phyloP scores from a whole-genome alignment of 306 rosid species.

The Begonia peltatifolia region DNA sequence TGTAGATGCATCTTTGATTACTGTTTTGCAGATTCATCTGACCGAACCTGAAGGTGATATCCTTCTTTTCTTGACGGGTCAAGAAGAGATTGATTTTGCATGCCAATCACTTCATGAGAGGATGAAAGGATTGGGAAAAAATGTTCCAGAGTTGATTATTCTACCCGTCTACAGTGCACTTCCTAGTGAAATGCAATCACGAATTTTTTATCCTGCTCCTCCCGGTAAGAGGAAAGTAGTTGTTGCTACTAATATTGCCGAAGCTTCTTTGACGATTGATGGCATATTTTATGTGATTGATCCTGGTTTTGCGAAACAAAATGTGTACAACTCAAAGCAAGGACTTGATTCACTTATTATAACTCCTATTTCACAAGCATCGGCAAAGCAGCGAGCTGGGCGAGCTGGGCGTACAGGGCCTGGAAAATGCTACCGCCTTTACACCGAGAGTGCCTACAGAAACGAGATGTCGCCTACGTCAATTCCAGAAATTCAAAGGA shows the following conservation, averaged over 20 bases:
- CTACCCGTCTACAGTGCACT: slow-evolving; percentile 78
- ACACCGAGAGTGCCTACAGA: slow-evolving; percentile 67
- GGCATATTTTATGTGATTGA: slow-evolving; percentile 78
- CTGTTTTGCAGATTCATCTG: slow-evolving; percentile 74
- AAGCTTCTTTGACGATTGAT: slow-evolving; percentile 86
- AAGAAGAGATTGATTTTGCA: slow-evolving; percentile 84
- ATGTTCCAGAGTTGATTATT: slow-evolving; percentile 65
- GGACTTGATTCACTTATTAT: slow-evolving; percentile 73
- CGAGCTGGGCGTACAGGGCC: slow-evolving; percentile 90
- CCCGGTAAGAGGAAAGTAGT: slow-evolving; percentile 84
- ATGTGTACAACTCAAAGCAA: slow-evolving; percentile 70
- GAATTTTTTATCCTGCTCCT: slow-evolving; percentile 79
- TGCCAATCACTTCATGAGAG: slow-evolving; percentile 77
- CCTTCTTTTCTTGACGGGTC: slow-evolving; percentile 88
- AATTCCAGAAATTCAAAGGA: slow-evolving; percentile 69
- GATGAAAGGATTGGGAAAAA: slow-evolving; percentile 70
- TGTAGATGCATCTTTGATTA: slow-evolving; percentile 58
- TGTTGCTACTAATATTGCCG: slow-evolving; percentile 91
- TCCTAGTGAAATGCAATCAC: slow-evolving; percentile 80
- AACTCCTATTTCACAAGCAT: slow-evolving; percentile 82
- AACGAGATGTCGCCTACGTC: slow-evolving; percentile 74
- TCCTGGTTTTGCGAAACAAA: slow-evolving; percentile 85
- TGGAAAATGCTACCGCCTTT: slow-evolving; percentile 74
- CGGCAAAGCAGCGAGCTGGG: slow-evolving; percentile 80
- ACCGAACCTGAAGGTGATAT: slow-evolving; percentile 85